Evolutionary conservation across 306 rosid species (phyloP).

Genomic region (Styphnolobium japonicum): DNA sequence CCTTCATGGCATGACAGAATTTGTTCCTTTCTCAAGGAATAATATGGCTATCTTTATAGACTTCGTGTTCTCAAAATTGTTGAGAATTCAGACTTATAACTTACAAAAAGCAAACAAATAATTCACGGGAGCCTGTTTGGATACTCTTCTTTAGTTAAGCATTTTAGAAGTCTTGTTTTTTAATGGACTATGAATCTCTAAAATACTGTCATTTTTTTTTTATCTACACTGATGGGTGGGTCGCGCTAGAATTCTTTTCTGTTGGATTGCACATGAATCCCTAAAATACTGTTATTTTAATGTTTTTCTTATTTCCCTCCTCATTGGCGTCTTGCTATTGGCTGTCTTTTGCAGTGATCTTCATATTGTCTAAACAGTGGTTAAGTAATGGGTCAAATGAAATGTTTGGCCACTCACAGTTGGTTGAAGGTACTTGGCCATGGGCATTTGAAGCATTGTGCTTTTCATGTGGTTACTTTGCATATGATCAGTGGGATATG

Average conservation of each 20-base stretch:
- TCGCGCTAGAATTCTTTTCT: neutral
- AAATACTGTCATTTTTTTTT: neutral
- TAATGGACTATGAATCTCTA: neutral
- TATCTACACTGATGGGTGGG: neutral
- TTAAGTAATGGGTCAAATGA: slow-evolving; percentile 42
- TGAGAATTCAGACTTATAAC: neutral
- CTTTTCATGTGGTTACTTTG: slow-evolving; percentile 98
- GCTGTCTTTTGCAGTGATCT: slow-evolving; percentile 54
- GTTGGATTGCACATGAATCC: neutral
- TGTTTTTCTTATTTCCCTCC: neutral
- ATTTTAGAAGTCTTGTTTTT: neutral
- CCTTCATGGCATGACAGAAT: neutral
- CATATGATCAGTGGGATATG: slow-evolving; percentile 98
- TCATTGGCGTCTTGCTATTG: slow-evolving; percentile 5
- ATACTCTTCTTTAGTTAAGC: neutral
- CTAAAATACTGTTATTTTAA: neutral
- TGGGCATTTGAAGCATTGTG: slow-evolving; percentile 86
- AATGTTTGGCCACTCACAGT: slow-evolving; percentile 83
- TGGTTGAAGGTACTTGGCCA: slow-evolving; percentile 78
- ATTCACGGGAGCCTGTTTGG: neutral
- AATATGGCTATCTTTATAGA: neutral
- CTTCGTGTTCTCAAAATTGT: neutral
- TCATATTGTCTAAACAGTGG: slow-evolving; percentile 60
- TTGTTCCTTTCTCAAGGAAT: neutral
- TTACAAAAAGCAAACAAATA: neutral